These are phyloP conservation scores for Pezicula rhizophila DNA, from an alignment of 2,329 filamentous ascomycete species.

Conservation along the genomic window DNA sequence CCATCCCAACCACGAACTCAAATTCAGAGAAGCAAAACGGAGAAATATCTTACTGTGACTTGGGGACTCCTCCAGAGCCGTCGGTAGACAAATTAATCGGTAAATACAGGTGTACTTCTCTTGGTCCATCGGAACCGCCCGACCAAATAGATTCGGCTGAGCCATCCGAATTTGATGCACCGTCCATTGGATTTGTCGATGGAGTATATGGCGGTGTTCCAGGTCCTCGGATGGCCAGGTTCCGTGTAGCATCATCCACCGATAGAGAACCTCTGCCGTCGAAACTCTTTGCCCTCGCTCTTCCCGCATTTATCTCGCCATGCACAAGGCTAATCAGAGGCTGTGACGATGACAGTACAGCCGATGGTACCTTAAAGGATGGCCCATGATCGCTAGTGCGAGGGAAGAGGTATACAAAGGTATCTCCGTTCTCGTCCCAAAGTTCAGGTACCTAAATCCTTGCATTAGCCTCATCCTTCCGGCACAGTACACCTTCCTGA, in stretches of 20 bases:
- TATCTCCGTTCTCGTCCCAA: slow-evolving; percentile 55
- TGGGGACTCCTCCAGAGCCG: slow-evolving; percentile 14
- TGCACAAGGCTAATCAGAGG: slow-evolving; percentile 14
- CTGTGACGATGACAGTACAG: slow-evolving; percentile 45
- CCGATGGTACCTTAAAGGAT: slow-evolving; percentile 54
- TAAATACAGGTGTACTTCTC: slow-evolving; percentile 47
- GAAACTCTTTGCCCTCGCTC: slow-evolving; percentile 34
- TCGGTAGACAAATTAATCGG: slow-evolving; percentile 28
- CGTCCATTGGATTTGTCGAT: slow-evolving; percentile 7
- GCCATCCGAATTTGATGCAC: slow-evolving; percentile 14
- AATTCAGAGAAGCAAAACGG: too few relatives aligned
- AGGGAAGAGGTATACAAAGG: slow-evolving; percentile 52
- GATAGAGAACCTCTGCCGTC: slow-evolving; percentile 41
- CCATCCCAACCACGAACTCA: too few relatives aligned
- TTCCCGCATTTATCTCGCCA: slow-evolving; percentile 7
- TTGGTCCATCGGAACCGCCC: slow-evolving; percentile 24
- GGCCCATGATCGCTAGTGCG: slow-evolving; percentile 43
- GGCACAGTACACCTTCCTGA: slow-evolving; percentile 22
- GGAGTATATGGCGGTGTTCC: slow-evolving; percentile 33
- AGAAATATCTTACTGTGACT: too few relatives aligned
- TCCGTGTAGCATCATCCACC: slow-evolving; percentile 42
- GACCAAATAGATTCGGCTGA: slow-evolving; percentile 15
- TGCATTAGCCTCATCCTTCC: slow-evolving; percentile 5
- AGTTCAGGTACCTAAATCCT: slow-evolving; percentile 52
- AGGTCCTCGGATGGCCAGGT: slow-evolving; percentile 25